Evolutionary conservation across 768 basidiomycete genomes (phyloP).

Genomic region (Cantharellus cinnabarinus): DNA sequence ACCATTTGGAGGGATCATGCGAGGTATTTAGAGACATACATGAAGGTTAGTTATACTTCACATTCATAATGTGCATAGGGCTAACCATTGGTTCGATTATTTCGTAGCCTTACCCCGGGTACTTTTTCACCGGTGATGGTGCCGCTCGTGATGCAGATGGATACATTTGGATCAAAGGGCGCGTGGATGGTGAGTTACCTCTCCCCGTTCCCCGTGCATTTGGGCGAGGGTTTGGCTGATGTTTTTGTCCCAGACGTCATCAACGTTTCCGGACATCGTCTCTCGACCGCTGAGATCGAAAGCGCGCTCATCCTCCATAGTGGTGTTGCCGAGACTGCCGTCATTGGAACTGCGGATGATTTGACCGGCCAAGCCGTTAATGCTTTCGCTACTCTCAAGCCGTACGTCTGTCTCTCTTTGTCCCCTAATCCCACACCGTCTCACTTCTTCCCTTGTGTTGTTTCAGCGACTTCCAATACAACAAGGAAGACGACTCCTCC

Average conservation of each 20-base stretch:
- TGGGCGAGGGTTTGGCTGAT: not conserved
- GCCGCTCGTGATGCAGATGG: conserved; percentile 86
- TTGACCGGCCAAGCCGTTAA: conserved; percentile 86
- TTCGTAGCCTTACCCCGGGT: conserved; percentile 56
- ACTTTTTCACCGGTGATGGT: conserved; percentile 96
- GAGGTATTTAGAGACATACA: conserved; percentile 59
- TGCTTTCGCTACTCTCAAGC: conserved; percentile 87
- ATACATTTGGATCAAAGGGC: conserved; percentile 97
- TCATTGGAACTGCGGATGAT: conserved; percentile 72
- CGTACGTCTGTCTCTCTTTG: conserved; percentile 31
- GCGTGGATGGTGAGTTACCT: conserved; percentile 57
- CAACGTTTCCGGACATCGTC: conserved; percentile 92
- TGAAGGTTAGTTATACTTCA: conserved; percentile 24
- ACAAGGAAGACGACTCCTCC: conserved; percentile 42
- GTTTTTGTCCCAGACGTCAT: conserved; percentile 48
- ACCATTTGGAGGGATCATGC: conserved; percentile 86
- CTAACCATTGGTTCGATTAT: conserved; percentile 12
- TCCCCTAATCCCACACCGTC: not conserved
- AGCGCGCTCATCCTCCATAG: conserved; percentile 86
- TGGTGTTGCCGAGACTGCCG: conserved; percentile 92
- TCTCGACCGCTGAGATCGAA: conserved; percentile 96
- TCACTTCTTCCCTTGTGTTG: not conserved
- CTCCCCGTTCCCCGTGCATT: not conserved
- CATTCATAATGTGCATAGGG: not conserved
- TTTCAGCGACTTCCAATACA: conserved; percentile 56